Evolutionary conservation across 2,329 filamentous ascomycete species (phyloP).

Genomic region (Monascus ruber): DNA sequence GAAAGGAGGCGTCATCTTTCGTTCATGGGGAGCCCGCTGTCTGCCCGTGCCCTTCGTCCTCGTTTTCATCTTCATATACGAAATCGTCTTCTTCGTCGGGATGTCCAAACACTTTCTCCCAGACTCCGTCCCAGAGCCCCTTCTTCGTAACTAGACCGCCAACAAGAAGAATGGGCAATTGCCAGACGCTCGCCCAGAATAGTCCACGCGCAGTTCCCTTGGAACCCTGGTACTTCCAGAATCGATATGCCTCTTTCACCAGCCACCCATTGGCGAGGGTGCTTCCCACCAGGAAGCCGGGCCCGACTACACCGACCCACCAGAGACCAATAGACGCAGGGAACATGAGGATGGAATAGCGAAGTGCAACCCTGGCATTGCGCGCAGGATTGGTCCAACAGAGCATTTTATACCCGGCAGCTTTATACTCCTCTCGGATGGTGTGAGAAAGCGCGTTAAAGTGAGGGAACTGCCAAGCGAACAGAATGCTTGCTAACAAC

Average conservation of each 20-base stretch:
- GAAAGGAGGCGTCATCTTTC: no score
- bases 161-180: conserved; percentile 79
- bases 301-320: conserved; percentile 69
- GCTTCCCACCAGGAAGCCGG: conserved; percentile 71
- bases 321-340: conserved; percentile 76
- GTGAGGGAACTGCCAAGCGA: conserved; percentile 96
- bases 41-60: conserved; percentile 4
- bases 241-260: conserved; percentile 62
- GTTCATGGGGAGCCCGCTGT: not conserved
- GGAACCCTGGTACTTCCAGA: conserved; percentile 68
- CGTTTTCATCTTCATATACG: conserved; percentile 42
- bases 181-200: conserved; percentile 98
- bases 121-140: conserved; percentile 77
- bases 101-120: conserved; percentile 51
- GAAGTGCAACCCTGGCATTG: conserved; percentile 75
- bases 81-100: conserved; percentile 47
- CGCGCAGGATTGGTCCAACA: conserved; percentile 75
- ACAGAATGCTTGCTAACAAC: conserved; percentile 73
- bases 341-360: conserved; percentile 77
- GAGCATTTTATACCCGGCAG: conserved; percentile 59
- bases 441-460: conserved; percentile 90
- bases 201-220: conserved; percentile 70
- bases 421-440: conserved; percentile 79
- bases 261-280: conserved; percentile 80
- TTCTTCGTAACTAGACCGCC: conserved; percentile 88